Conservation (phyloP, 2,329 filamentous ascomycete genomes). For the Epichloe coenophiala region DNA sequence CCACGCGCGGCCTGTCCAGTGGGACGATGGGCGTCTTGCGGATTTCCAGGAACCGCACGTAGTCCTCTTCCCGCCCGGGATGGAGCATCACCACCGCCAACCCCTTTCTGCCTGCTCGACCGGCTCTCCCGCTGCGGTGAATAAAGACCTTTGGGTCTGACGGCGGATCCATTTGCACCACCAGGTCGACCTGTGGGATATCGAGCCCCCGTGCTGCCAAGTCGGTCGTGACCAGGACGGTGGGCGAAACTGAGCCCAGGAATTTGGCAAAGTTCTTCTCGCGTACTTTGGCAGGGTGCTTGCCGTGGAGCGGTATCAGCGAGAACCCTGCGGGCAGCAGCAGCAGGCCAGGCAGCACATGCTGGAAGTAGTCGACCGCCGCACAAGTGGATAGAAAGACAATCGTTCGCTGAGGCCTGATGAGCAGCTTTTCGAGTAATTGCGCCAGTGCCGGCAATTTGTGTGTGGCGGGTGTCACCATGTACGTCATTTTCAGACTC, state of each 20-base stretch:
- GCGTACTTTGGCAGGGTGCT: constrained; percentile 76
- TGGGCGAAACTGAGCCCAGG: constrained; percentile 57
- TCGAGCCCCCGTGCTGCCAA: constrained; percentile 83
- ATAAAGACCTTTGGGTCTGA: constrained; percentile 92
- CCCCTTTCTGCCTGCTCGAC: constrained; percentile 75
- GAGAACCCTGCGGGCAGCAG: constrained; percentile 57
- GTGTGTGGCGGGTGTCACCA: constrained; percentile 60
- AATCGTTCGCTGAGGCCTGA: constrained; percentile 71
- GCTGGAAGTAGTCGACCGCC: constrained; percentile 85
- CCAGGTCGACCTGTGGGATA: constrained; percentile 81
- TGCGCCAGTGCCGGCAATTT: constrained; percentile 65
- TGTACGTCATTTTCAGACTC: constrained; percentile 82
- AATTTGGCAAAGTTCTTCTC: constrained; percentile 80
- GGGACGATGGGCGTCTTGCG: constrained; percentile 70
- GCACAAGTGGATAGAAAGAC: constrained; percentile 90
- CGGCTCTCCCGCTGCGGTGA: constrained; percentile 80
- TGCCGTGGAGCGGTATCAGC: constrained; percentile 77
- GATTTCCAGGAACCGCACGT: constrained; percentile 73
- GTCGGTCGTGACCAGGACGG: constrained; percentile 82
- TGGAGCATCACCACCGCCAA: constrained; percentile 77
- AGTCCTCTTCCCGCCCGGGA: constrained; percentile 77
- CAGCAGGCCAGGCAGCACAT: constrained; percentile 61
- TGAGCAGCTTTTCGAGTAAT: constrained; percentile 55
- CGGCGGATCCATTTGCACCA: constrained; percentile 71
- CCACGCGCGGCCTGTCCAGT: constrained; percentile 43